Conservation (phyloP, 176 grass and related monocot genomes). For the Lolium perenne region DNA sequence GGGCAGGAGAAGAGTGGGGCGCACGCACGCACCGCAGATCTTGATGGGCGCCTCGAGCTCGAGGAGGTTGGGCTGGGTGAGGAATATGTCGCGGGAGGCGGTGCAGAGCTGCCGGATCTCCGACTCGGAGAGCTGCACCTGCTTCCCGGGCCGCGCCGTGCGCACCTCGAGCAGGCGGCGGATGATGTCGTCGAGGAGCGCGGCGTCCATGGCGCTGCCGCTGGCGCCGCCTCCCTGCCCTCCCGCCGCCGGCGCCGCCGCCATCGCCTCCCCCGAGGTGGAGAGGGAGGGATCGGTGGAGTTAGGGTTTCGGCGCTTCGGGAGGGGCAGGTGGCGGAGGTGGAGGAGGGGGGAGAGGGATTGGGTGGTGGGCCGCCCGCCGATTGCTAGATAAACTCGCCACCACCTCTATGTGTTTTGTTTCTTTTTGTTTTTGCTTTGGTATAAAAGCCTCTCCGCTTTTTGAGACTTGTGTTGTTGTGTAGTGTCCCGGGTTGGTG, state of each 20-base stretch:
- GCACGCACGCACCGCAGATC: conserved; percentile 71
- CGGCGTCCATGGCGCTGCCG: conserved; percentile 56
- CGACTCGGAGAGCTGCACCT: conserved; percentile 85
- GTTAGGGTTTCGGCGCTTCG: conserved; percentile 58
- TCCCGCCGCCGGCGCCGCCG: conserved; percentile 59
- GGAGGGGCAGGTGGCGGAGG: conserved; percentile 13
- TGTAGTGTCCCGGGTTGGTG: conserved; percentile 8
- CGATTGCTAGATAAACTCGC: conserved; percentile 48
- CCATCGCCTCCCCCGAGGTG: conserved; percentile 45
- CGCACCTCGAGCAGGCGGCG: conserved; percentile 80
- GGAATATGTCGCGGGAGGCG: conserved; percentile 84
- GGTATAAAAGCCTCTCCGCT: not conserved
- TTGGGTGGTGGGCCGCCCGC: conserved; percentile 35
- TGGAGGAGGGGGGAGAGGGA: conserved; percentile 16
- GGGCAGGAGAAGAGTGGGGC: not conserved
- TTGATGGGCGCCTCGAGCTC: conserved; percentile 96
- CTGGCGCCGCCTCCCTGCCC: conserved; percentile 33
- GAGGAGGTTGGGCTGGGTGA: conserved; percentile 84
- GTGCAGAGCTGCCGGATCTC: conserved; percentile 90
- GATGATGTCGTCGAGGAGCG: conserved; percentile 82
- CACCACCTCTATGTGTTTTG: not conserved
- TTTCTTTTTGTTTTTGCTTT: not conserved
- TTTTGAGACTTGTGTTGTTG: conserved; percentile 3
- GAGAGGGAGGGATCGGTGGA: conserved; percentile 51
- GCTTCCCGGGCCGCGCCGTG: conserved; percentile 67